These are phyloP conservation scores for Cephaloascus fragrans DNA, from an alignment of 805 yeast genomes.

Conservation along the genomic window DNA sequence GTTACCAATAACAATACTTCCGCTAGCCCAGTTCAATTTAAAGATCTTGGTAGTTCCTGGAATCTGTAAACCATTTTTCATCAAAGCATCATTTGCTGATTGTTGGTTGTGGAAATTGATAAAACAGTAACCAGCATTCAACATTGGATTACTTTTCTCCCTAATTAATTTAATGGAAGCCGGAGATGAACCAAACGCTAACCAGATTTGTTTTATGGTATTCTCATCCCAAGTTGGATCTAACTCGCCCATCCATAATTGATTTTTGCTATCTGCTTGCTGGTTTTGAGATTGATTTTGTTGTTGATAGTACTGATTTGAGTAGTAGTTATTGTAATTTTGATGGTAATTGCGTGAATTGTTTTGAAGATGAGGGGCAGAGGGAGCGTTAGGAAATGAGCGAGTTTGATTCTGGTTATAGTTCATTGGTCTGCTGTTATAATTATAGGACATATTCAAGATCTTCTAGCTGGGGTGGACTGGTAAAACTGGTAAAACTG, in stretches of 20 bases:
- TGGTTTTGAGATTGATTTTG: not conserved
- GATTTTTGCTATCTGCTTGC: slow-evolving; percentile 13
- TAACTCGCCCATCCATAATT: slow-evolving; percentile 85
- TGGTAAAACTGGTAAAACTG: no score
- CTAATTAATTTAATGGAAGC: slow-evolving; percentile 56
- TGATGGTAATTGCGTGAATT: not conserved
- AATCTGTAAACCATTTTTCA: slow-evolving; percentile 57
- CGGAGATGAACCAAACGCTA: slow-evolving; percentile 53
- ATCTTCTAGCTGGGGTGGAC: no score
- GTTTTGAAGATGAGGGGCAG: not conserved
- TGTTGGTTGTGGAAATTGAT: slow-evolving; percentile 57
- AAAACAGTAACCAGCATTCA: slow-evolving; percentile 73
- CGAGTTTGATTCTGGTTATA: not conserved
- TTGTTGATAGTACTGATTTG: not conserved
- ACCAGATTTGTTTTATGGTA: slow-evolving; percentile 61
- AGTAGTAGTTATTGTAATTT: not conserved
- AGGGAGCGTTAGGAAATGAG: not conserved
- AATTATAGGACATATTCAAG: not conserved
- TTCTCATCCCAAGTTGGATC: slow-evolving; percentile 79
- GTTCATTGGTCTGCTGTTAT: not conserved
- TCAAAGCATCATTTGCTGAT: slow-evolving; percentile 56
- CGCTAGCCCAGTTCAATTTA: slow-evolving; percentile 77
- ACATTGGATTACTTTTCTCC: slow-evolving; percentile 37
- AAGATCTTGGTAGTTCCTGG: slow-evolving; percentile 56
- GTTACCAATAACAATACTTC: slow-evolving; percentile 17